Evolutionary conservation across 345 rosid genomes (phyloP), one percentile per base, ranked within the genome.

Genomic region (Citrus australasica): DNA sequence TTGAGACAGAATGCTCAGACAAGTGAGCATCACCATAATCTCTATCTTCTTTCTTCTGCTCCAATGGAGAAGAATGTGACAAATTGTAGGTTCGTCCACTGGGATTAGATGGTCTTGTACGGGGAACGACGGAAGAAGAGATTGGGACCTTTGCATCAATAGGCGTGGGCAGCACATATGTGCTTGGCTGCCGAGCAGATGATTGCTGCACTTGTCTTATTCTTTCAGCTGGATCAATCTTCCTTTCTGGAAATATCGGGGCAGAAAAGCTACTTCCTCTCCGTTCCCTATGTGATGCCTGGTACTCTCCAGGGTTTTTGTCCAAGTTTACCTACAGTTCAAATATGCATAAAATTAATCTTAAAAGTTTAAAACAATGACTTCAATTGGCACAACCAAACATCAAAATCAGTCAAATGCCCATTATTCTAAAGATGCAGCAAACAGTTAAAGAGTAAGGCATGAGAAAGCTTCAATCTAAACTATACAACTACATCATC

Each of bases 61-160:
- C 99, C 82, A 91, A 80, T 1, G 98, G 96, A 61, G 98, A 93
- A 73, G 99, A 94, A 86, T 93, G 93, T 87, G 92, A 93, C 80
- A 89, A 74, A 85, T 83, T 86, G 32, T 84, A 86, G 28, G 82
- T 61, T 28, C 30, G 86, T 76, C 88, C 91, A 11, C 79, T 76
- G 35, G 78, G 74, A 25, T 86, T 87, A 22, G 84, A 67, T 32
- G 91, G 84, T 79, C 84, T 87, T 60, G 87, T 70, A 19, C 75
- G 86, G 62, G 87, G 75, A 82, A 71, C 84, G 59, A 90, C 82
- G 51, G 55, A 90, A 37, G 92, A 83, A 64, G 93, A 74, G 77
- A 74, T 9, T 76, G 85, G 67, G 58, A 42, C 78, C 80, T 87
- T 90, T 28, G 87, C 84, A 78, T 93, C 96, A 69, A 46, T 78